phyloP scores from a whole-genome alignment of 2,329 filamentous ascomycete species.

The Ophiostoma piceae region DNA sequence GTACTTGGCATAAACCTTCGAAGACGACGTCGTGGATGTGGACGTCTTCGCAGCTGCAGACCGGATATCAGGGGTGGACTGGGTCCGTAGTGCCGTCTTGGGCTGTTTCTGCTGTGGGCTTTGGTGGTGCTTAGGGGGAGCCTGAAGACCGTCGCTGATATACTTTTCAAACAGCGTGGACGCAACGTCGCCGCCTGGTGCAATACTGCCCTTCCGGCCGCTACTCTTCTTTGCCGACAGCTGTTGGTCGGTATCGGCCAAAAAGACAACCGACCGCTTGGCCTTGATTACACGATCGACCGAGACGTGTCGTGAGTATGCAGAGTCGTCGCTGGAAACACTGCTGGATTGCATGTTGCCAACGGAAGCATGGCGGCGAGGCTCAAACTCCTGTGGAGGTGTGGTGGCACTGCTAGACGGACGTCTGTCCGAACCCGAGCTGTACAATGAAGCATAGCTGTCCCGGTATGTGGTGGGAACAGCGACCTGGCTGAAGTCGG shows the following conservation, averaged over 20 bases:
- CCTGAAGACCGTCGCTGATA: background rate
- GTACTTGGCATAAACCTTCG: background rate
- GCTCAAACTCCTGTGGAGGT: background rate
- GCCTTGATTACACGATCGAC: background rate
- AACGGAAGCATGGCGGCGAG: background rate
- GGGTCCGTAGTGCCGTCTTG: background rate
- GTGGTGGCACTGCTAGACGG: background rate
- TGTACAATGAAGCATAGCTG: slow-evolving; percentile 14
- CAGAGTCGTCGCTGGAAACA: background rate
- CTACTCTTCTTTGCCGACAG: background rate
- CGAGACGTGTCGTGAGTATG: background rate
- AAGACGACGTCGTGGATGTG: background rate
- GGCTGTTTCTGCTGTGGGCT: background rate
- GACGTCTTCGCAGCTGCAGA: background rate
- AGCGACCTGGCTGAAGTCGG: slow-evolving; percentile 22
- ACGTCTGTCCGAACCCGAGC: background rate
- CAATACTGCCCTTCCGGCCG: background rate
- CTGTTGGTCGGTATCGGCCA: background rate
- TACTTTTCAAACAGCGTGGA: slow-evolving; percentile 5
- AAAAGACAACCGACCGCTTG: background rate
- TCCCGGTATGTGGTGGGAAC: slow-evolving; percentile 20
- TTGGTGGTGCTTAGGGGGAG: background rate
- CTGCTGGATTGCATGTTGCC: background rate
- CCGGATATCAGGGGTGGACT: slow-evolving; percentile 1
- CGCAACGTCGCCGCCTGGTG: background rate